Evolutionary conservation across 768 basidiomycete species (phyloP).

Genomic region (Lepiota venenata): DNA sequence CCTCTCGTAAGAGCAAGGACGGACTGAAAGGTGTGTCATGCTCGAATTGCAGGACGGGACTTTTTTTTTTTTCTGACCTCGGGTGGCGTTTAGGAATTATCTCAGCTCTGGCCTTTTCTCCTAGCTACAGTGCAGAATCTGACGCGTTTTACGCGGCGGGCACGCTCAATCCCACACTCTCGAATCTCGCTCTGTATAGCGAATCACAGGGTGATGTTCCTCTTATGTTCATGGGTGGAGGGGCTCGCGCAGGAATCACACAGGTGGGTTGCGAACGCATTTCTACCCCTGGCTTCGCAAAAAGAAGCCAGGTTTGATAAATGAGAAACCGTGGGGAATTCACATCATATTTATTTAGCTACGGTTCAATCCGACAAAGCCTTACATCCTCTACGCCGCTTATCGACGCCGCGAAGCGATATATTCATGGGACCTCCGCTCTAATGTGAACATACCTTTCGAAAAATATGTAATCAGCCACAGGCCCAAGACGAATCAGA

Average conservation of each 20-base stretch:
- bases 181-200: constrained; percentile 65
- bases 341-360: constrained; percentile 11
- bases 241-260: constrained; percentile 46
- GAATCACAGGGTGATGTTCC: constrained; percentile 54
- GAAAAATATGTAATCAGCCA: constrained; percentile 27
- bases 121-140: constrained; percentile 43
- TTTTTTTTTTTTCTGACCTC: not conserved
- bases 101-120: constrained; percentile 77
- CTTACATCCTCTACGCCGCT: constrained; percentile 74
- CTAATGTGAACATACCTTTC: constrained; percentile 42
- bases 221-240: constrained; percentile 61
- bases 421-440: constrained; percentile 79
- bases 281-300: not conserved
- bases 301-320: no score
- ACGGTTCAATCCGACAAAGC: constrained; percentile 70
- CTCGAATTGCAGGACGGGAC: no score
- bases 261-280: constrained; percentile 37
- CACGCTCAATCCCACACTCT: constrained; percentile 50
- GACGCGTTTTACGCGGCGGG: constrained; percentile 77
- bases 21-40: constrained; percentile 74
- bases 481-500: constrained; percentile 60
- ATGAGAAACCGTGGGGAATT: no score
- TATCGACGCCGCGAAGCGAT: constrained; percentile 65
- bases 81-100: constrained; percentile 62
- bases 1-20: constrained; percentile 73